Evolutionary conservation across 139 green algal species (phyloP), one percentile per base, ranked within the genome.

Genomic region (Trebouxia sp.): DNA sequence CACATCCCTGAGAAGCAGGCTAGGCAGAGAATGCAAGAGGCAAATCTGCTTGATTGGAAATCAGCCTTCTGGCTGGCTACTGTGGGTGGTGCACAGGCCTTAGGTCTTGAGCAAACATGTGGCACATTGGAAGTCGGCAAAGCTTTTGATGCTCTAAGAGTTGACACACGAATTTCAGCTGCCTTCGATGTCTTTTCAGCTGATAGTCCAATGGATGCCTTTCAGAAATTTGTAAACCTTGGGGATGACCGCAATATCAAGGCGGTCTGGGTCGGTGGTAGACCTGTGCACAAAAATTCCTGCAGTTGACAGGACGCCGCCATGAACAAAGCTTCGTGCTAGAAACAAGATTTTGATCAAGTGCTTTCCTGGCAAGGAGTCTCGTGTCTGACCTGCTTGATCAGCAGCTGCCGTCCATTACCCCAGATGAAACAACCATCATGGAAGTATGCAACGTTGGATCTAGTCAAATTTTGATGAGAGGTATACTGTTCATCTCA

Each of bases 41-140:
- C 55, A 38, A 30, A 65, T 37, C 24, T 65, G 43, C 53, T 89
- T 67, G 80, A 42, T 24, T 84, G 76, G 51, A 87, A 88, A 76
- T 87, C 90, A 56, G 88, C 85, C 30, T 83, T 94, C 45, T 95
- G 87, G 85, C 81, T 95, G 47, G 91, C 89, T 3, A 95, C 91
- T 0, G 47, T 87, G 78, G 91, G 91, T 0, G 88, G 88, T 15
- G 91, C 91, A 7, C 45, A 85, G 42, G 91, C 87, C 3, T 76
- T 94, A 22, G 84, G 85, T 45, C 76, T 91, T 30, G 70, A 85
- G 80, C 78, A 89, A 48, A 35, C 50, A 11, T 56, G 90, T 48
- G 91, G 91, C 41, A 86, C 67, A 2, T 89, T 95, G 51, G 80
- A 86, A 7, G 86, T 83, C 43, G 91, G 91, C 75, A 92, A 91